These are phyloP conservation scores for Nakaseomyces uthaithaninus DNA, from an alignment of 1,139 yeast genomes.

Conservation along the genomic window DNA sequence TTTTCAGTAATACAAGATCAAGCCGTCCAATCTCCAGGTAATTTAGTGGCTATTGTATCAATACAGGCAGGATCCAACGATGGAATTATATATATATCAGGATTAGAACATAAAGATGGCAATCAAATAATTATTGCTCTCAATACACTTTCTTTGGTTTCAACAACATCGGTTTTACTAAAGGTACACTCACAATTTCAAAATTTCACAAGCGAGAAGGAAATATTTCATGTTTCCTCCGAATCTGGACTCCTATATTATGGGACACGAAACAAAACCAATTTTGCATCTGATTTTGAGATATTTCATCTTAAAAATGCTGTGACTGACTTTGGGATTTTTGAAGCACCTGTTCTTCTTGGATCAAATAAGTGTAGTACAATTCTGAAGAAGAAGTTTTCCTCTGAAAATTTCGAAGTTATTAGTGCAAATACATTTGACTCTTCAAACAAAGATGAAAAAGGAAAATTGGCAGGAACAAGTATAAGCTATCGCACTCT, in stretches of 20 bases:
- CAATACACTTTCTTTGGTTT: slow-evolving; percentile 8
- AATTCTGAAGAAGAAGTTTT: background rate
- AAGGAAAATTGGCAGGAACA: no score
- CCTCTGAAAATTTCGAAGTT: background rate
- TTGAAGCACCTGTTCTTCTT: slow-evolving; percentile 1
- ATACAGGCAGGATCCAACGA: background rate
- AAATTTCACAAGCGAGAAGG: slow-evolving; percentile 19
- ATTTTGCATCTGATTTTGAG: slow-evolving; percentile 19
- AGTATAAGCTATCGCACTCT: background rate
- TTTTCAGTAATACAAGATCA: background rate
- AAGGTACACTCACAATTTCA: slow-evolving; percentile 15
- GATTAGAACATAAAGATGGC: slow-evolving; percentile 2
- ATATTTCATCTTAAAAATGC: slow-evolving; percentile 13
- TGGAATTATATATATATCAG: slow-evolving; percentile 7
- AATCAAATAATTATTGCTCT: slow-evolving; percentile 10
- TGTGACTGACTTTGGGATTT: background rate
- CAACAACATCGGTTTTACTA: background rate
- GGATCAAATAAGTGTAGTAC: background rate
- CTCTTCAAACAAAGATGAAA: background rate
- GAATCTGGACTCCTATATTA: slow-evolving; percentile 18
- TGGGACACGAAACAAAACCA: slow-evolving; percentile 16
- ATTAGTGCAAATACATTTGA: background rate
- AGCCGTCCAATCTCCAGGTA: background rate
- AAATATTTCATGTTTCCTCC: slow-evolving; percentile 15
- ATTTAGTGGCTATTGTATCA: slow-evolving; percentile 6